Base-by-base conservation (phyloP, 2,329 filamentous ascomycete genomes). In the Colletotrichum orchidophilum region DNA sequence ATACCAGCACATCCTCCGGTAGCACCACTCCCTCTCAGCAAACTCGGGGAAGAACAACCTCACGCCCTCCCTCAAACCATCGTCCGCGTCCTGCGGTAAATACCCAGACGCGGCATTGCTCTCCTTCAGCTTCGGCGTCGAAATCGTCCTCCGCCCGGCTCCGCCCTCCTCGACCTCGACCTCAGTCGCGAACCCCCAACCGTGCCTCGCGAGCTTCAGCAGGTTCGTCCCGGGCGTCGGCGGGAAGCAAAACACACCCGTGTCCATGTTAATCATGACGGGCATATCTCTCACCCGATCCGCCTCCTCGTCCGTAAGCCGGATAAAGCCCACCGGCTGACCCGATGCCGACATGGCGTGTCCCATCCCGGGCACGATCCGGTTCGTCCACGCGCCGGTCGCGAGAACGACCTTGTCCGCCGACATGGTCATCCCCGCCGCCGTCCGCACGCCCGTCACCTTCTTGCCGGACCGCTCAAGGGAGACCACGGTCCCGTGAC, bases 101-200 rank as follows among this genome's bases (percentile, higher is more conserved):
- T 76, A 83, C 92, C 94, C 94, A 96, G 11, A 94, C 93, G n/a
- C 94, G 1, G 84, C 84, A 0, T 87, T 81, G 0, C 77, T 75
- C 1, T 29, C 0, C 64, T 58, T 1, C 76, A 74, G 2, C 75
- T 63, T 3, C 94, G 1, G 93, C 88, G 0, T 94, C 93, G 3
- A 95, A 80, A 71, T 57, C 15, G 21, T 60, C 21, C 52, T 55
- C 35, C 18, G 3, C 5, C 35, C 62, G 3, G 26, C 39, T 64
- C 97, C 86, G 24, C 93, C 91, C 4, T 97, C 85, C 13, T 78
- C 82, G 5, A 92, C 93, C 5, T 81, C 82, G 5, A 94, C 73
- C 15, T 78, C 82, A 5, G 78, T 81, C 4, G 82, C 79, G 75
- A 88, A 91, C 1, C 90, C 90, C 71, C 86, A 90, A 0, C 85